Base-by-base conservation (phyloP, 805 yeast genomes). In the Candida chilensis region DNA sequence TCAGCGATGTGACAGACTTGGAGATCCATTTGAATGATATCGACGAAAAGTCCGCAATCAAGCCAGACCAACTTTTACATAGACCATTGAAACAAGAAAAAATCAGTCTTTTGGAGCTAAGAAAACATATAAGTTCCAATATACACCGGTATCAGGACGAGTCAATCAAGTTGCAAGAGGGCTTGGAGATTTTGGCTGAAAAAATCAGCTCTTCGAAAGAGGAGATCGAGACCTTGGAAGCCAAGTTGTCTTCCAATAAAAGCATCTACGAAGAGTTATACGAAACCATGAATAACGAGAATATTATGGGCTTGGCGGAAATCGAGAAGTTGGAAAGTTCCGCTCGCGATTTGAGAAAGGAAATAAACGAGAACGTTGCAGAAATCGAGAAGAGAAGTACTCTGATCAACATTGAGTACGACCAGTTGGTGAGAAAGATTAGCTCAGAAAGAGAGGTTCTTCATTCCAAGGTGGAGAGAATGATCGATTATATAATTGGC, bases 261-360 rank as follows among this genome's bases (percentile, higher is more conserved):
- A 54, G 67, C 14, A 64, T 62, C 18, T 72, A 70, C 36, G 83
- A 78, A 28, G 74, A 71, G 31, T 53, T 72, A 8, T 67, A 67
- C 41, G 77, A 71, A 38, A 58, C 67, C 27, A 65, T 70, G 73
- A 55, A 64, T 27, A 57, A 71, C 39, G 74, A 74, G 38, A 54
- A 67, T 17, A 59, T 67, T 21, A 54, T 71, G 24, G 69, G 74
- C 34, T 67, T 71, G 31, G 68, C 77, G n/a, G 81, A 80, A 45
- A 67, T 76, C 30, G 88, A 79, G 47, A 67, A 69, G 44, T 50
- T 75, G 32, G 82, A 77, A 37, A 61, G 71, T 21, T n/a, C n/a
- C n/a, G n/a, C n/a, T n/a, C 64, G 39, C 52, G 62, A 21, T 12
- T 19, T 33, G 24, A 29, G 32, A 10, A 37, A 40, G 16, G 47